These are phyloP conservation scores for Talaromyces thailandensis DNA, from an alignment of 495 filamentous ascomycete species.

Conservation along the genomic window DNA sequence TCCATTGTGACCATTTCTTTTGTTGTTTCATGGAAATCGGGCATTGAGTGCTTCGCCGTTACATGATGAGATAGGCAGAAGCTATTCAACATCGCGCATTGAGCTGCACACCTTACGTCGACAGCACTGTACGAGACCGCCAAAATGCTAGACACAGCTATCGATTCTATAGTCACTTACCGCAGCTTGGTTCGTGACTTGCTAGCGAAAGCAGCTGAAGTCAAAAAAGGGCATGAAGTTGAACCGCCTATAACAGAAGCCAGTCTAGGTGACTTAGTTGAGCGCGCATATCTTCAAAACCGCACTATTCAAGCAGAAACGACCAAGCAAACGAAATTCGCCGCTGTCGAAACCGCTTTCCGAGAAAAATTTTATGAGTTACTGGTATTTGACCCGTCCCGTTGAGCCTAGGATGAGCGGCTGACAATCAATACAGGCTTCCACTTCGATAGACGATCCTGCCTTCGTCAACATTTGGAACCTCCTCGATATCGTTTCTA, in stretches of 20 bases:
- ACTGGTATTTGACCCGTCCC: conserved; percentile 41
- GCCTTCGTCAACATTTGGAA: conserved; percentile 82
- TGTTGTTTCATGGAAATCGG: background rate
- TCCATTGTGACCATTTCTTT: background rate
- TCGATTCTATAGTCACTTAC: conserved; percentile 48
- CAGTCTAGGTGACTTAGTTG: conserved; percentile 23
- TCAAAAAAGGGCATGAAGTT: conserved; percentile 58
- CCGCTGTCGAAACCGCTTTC: conserved; percentile 69
- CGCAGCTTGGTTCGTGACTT: conserved; percentile 49
- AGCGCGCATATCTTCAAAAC: conserved; percentile 26
- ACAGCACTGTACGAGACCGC: background rate
- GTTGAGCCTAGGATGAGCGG: conserved; percentile 9
- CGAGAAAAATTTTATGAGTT: conserved; percentile 67
- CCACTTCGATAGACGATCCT: conserved; percentile 61
- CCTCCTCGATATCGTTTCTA: conserved; percentile 78
- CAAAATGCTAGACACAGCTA: conserved; percentile 42
- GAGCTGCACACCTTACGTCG: background rate
- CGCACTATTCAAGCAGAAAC: conserved; percentile 20
- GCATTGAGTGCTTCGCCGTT: background rate
- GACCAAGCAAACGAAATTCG: conserved; percentile 40
- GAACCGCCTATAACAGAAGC: conserved; percentile 67
- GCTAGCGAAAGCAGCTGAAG: conserved; percentile 50
- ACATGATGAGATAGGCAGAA: background rate
- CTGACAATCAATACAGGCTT: conserved; percentile 37
- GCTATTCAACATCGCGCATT: background rate